phyloP scores from a whole-genome alignment of 192 early-diverging fungal species.

The Coemansia sp. region DNA sequence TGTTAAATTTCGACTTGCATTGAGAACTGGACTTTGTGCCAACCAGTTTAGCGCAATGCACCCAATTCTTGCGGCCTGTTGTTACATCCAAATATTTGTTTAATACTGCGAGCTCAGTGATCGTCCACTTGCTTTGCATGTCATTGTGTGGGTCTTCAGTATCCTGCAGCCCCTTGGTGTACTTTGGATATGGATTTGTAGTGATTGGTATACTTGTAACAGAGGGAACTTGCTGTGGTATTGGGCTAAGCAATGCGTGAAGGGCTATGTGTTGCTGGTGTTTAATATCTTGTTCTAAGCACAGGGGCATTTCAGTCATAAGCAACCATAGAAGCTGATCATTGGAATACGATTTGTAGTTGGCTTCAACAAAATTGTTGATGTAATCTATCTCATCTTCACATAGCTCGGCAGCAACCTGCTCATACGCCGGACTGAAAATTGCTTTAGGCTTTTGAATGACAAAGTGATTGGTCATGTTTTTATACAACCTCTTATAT shows the following conservation, averaged over 20 bases:
- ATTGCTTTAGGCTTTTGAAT: not conserved
- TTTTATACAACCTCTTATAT: too few relatives aligned
- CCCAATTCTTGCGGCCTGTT: conserved; percentile 12
- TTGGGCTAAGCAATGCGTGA: not conserved
- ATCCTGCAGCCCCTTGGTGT: not conserved
- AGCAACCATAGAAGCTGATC: not conserved
- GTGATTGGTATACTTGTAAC: not conserved
- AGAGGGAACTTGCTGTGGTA: too few relatives aligned
- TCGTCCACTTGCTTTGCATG: conserved; percentile 7
- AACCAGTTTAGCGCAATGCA: conserved; percentile 3
- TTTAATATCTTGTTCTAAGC: not conserved
- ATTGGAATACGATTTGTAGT: not conserved
- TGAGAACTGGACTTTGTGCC: conserved; percentile 15
- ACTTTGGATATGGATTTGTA: not conserved
- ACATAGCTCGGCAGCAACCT: conserved; percentile 1
- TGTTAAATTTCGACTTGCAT: conserved; percentile 18
- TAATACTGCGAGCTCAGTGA: not conserved
- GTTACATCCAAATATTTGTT: not conserved
- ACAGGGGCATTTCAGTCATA: conserved; percentile 5
- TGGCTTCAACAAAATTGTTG: not conserved
- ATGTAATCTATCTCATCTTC: not conserved
- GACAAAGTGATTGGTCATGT: too few relatives aligned
- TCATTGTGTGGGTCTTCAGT: conserved; percentile 7
- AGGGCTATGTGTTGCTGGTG: not conserved
- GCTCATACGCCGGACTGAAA: not conserved